These are phyloP conservation scores for Lavandula angustifolia DNA, from an alignment of 257 asterid species.

Conservation along the genomic window DNA sequence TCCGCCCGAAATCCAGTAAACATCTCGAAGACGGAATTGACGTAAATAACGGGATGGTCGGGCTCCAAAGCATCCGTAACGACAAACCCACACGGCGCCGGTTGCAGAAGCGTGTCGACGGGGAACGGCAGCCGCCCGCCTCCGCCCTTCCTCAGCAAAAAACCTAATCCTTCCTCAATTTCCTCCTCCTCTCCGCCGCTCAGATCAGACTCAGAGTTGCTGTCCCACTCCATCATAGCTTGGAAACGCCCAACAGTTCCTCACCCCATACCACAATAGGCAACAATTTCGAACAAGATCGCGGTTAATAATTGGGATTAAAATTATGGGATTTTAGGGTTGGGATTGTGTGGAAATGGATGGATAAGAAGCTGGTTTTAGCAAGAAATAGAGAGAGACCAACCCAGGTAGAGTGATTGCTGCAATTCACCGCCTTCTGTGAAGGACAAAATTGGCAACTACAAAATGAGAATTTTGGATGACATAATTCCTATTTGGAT, in stretches of 20 bases:
- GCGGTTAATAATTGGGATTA: conserved; percentile 3
- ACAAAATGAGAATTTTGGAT: conserved; percentile 16
- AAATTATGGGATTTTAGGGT: conserved; percentile 21
- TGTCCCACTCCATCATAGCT: conserved; percentile 85
- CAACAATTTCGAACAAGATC: neutral
- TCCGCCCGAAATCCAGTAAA: conserved; percentile 89
- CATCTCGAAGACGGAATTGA: conserved; percentile 91
- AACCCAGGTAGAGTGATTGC: conserved; percentile 11
- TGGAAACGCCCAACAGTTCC: neutral
- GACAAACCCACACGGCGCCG: conserved; percentile 92
- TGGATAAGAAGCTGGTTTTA: conserved; percentile 36
- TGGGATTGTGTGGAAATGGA: conserved; percentile 32
- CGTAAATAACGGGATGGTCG: conserved; percentile 80
- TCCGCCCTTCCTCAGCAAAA: conserved; percentile 55
- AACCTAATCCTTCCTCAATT: conserved; percentile 57
- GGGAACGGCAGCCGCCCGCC: conserved; percentile 66
- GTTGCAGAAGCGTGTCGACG: conserved; percentile 67
- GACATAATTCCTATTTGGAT: conserved; percentile 10
- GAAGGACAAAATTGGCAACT: conserved; percentile 24
- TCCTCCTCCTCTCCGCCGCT: conserved; percentile 54
- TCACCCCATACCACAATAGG: conserved; percentile 39
- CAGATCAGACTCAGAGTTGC: conserved; percentile 72
- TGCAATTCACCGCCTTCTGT: conserved; percentile 25
- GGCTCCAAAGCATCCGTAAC: conserved; percentile 85
- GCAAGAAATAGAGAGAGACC: conserved; percentile 32